Evolutionary conservation across 768 basidiomycete species (phyloP), one percentile per base, ranked within the genome.

Genomic region (Phaffia australis): DNA sequence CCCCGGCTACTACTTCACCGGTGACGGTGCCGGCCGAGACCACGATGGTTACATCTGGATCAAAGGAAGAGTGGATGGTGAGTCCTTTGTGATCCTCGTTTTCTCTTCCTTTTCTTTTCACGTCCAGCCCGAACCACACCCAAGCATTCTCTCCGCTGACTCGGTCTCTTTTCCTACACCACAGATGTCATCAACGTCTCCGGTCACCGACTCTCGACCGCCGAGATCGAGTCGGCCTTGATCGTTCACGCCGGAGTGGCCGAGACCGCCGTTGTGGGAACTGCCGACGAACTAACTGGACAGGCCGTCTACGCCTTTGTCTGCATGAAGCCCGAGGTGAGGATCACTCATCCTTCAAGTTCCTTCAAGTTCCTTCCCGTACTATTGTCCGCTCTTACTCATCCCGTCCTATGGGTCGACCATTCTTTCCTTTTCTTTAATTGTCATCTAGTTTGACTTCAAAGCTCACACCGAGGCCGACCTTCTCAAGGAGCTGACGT

Each of bases 11-110:
- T 98, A 89, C 82, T 95, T 87, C 78, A 98, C 94, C n/a, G 95
- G 95, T 27, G 94, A 99, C 72, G 95, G 94, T 54, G 94, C 93
- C 32, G 87, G 87, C 18, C 83, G 94, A 25, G 95, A 98, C 74
- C 84, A 87, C 71, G 85, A 98, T 71, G 95, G 94, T 1, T 98
- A 99, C 79, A 88, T 94, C 75, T 98, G 95, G 94, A 97, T 99
- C 78, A 91, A 91, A 77, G 95, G 94, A 60, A 85, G 95, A 71
- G 84, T 98, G 59, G 95, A 99, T 76, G 92, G 87, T 83, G 81
- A 70, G 78, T 81, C 71, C 5, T 32, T 67, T n/a, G n/a, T n/a
- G n/a, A n/a, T n/a, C n/a, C n/a, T n/a, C n/a, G n/a, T n/a, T 23
- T 64, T 8, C 58, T 52, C 27, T 61, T 66, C 35, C 68, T 64